A percentile compares a stretch with the other conserved stretches of the same genome.
Conservation (phyloP, 305 asterid genomes). For the Andrographis paniculata region DNA sequence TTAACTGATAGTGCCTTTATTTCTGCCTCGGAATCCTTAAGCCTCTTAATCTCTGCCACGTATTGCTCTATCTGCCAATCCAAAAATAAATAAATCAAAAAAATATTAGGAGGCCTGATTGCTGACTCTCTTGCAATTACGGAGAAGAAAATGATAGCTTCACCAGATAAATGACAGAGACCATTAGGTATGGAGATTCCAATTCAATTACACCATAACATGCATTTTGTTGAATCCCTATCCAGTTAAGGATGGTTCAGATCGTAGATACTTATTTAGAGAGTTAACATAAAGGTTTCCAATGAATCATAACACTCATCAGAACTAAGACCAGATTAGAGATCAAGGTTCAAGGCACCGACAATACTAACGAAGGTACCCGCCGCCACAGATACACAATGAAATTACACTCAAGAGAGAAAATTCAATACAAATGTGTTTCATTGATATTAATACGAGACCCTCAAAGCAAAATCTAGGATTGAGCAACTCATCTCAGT, state of each 20-base stretch:
- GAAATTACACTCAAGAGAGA: background rate
- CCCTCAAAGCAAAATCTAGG: background rate
- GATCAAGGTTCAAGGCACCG: conserved; percentile 10
- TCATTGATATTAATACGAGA: too few species aligned
- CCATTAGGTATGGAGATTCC: background rate
- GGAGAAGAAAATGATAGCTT: background rate
- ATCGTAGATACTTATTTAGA: too few species aligned
- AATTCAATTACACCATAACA: background rate
- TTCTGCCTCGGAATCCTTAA: conserved; percentile 92
- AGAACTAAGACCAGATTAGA: background rate
- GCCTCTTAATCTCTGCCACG: conserved; percentile 70
- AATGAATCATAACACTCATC: background rate
- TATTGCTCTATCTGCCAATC: conserved; percentile 52
- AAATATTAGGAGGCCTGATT: conserved; percentile 5
- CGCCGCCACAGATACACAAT: background rate
- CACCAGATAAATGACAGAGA: conserved; percentile 8
- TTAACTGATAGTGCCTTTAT: conserved; percentile 88
- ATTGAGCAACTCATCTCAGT: conserved; percentile 9
- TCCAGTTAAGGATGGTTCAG: too few species aligned
- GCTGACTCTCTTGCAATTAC: conserved; percentile 2
- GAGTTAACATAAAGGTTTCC: background rate
- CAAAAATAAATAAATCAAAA: background rate
- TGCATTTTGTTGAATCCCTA: background rate
- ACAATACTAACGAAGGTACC: background rate
- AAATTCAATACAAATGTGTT: too few species aligned